Percentiles rank a stretch among this genome's conserved stretches.
Conservation (phyloP, 139 green algal genomes). For the Desmodesmus armatus region DNA sequence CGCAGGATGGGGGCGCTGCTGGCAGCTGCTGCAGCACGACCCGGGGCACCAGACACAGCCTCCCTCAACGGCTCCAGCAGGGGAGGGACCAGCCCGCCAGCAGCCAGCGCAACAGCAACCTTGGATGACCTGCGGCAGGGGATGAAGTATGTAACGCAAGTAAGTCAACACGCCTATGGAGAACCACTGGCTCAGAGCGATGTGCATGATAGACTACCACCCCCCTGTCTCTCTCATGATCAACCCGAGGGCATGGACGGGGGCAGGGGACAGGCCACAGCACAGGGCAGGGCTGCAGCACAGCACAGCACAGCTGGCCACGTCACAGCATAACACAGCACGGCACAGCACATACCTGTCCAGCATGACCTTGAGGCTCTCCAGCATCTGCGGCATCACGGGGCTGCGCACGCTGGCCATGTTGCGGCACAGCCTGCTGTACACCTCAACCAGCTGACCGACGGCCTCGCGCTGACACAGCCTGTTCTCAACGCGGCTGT, state of each 20-base stretch:
- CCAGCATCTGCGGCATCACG: conserved; percentile 63
- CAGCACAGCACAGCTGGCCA: too few relatives aligned
- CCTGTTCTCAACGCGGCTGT: conserved; percentile 66
- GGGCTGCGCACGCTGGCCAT: conserved; percentile 27
- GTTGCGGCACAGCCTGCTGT: conserved; percentile 38
- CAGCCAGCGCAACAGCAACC: conserved; percentile 60
- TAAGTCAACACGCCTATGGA: too few relatives aligned
- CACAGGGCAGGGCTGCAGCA: not conserved
- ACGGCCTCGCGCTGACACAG: conserved; percentile 67
- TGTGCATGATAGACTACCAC: too few relatives aligned
- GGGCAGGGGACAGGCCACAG: too few relatives aligned
- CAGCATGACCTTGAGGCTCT: conserved; percentile 58
- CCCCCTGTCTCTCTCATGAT: too few relatives aligned
- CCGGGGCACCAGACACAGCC: conserved; percentile 4
- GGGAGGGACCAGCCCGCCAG: conserved; percentile 55
- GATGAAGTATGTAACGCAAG: not conserved
- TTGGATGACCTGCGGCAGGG: conserved; percentile 52
- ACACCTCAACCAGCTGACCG: conserved; percentile 67
- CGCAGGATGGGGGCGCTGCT: conserved; percentile 59
- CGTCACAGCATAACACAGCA: too few relatives aligned
- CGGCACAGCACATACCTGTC: conserved; percentile 9
- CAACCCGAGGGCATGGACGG: too few relatives aligned
- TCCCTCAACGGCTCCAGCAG: conserved; percentile 54
- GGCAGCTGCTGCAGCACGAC: not conserved
- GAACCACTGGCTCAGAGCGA: too few relatives aligned